Evolutionary conservation across 2,329 filamentous ascomycete genomes (phyloP).

Genomic region (Xylaria sp.): DNA sequence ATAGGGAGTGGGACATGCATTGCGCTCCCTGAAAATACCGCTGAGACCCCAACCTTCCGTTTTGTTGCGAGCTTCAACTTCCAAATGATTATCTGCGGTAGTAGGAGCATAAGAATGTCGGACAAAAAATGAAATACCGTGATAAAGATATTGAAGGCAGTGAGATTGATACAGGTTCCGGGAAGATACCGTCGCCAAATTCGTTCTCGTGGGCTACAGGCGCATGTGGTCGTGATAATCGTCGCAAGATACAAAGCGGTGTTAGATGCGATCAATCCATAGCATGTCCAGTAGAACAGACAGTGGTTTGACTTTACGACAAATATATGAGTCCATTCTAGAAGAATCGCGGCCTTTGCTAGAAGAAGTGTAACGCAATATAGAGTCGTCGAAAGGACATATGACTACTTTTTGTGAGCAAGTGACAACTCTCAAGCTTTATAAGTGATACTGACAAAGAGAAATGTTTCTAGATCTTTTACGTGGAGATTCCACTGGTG

Average conservation of each 20-base stretch:
- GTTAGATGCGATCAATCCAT: constrained; percentile 13
- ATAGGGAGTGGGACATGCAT: constrained; percentile 25
- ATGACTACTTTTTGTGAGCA: constrained; percentile 7
- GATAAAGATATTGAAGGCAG: constrained; percentile 26
- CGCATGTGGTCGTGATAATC: neutral
- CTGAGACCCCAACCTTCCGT: constrained; percentile 35
- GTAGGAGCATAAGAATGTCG: constrained; percentile 56
- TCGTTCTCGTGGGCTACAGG: constrained; percentile 17
- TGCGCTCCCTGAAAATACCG: constrained; percentile 39
- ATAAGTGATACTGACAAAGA: constrained; percentile 16
- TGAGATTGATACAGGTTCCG: constrained; percentile 16
- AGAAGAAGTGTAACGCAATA: constrained; percentile 16
- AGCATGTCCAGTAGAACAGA: constrained; percentile 21
- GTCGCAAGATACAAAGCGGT: constrained; percentile 21
- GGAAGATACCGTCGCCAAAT: constrained; percentile 16
- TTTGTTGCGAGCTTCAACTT: constrained; percentile 59
- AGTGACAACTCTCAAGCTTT: neutral
- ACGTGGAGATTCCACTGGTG: constrained; percentile 24
- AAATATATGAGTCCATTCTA: constrained; percentile 27
- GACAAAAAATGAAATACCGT: constrained; percentile 48
- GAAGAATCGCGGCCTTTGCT: constrained; percentile 17
- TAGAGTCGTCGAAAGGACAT: constrained; percentile 13
- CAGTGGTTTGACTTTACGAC: constrained; percentile 4
- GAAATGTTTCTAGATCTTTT: constrained; percentile 4
- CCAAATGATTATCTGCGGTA: constrained; percentile 58